These are phyloP conservation scores for Hymenoscyphus occultus DNA, from an alignment of 2,329 filamentous ascomycete genomes.

Conservation along the genomic window DNA sequence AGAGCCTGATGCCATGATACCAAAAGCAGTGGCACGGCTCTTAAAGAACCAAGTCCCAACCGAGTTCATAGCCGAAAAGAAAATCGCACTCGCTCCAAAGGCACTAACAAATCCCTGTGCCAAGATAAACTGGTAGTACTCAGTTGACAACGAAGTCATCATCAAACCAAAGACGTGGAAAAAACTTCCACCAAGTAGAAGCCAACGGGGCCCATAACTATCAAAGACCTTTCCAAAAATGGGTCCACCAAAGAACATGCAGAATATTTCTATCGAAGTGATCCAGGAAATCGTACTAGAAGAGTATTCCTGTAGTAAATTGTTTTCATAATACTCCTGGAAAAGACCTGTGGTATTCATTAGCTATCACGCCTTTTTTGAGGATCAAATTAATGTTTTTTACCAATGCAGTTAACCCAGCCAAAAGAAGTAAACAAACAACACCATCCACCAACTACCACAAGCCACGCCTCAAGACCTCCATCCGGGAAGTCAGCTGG, in stretches of 20 bases:
- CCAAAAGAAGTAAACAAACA: constrained; percentile 50
- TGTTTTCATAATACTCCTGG: constrained; percentile 55
- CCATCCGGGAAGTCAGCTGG: constrained; percentile 59
- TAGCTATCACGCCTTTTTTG: not conserved
- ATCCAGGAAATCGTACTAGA: constrained; percentile 61
- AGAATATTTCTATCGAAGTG: constrained; percentile 52
- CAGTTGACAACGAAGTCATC: constrained; percentile 56
- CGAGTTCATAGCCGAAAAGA: constrained; percentile 43
- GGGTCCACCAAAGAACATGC: constrained; percentile 54
- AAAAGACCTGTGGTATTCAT: constrained; percentile 46
- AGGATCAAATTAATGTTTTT: not conserved
- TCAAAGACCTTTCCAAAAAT: constrained; percentile 64
- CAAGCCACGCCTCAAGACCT: constrained; percentile 53
- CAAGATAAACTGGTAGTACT: constrained; percentile 53
- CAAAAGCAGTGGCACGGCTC: constrained; percentile 46
- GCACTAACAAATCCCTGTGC: constrained; percentile 46
- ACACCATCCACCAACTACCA: constrained; percentile 48
- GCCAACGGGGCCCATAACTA: constrained; percentile 52
- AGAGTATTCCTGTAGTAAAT: constrained; percentile 47
- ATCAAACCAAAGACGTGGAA: constrained; percentile 59
- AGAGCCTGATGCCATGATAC: constrained; percentile 48
- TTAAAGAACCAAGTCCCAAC: constrained; percentile 49
- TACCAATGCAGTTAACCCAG: constrained; percentile 49
- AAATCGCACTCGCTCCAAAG: constrained; percentile 45
- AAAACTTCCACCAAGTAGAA: constrained; percentile 51